Base-by-base conservation (phyloP, 2,329 filamentous ascomycete species). In the Grosmannia serpens region DNA sequence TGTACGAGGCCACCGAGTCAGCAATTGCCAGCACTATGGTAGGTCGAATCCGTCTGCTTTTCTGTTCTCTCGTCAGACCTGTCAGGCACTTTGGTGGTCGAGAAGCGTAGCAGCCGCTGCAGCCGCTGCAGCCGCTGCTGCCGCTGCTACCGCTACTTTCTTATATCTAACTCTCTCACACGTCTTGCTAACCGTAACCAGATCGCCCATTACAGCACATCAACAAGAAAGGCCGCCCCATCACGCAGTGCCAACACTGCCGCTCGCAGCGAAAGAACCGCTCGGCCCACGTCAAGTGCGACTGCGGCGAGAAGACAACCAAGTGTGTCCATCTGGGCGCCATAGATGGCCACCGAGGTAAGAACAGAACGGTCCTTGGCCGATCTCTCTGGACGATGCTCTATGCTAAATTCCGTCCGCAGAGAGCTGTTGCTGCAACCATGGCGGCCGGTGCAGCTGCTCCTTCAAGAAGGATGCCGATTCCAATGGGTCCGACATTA, bases 201-300 rank as follows among this genome's bases (percentile, higher is more conserved):
- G 94, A 96, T 73, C 89, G 92, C 65, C 89, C 89, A 64, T 82
- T 97, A 64, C 87, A 89, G 69, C 90, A 95, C 72, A 95, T 96
- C 77, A 95, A 95, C 74, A 96, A 95, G 74, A 97, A 97, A 78
- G 92, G 92, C 69, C 88, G 92, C 63, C 94, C 94, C 62, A 91
- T 97, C 66, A 96, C 94, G 67, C 94, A 99, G 85, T 99, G 94
- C 75, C 84, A 90, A 66, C 94, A 99, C 76, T 99, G 94, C 76
- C 92, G 94, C 72, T 84, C 88, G 65, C 87, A 95, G 80, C 91
- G 94, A 77, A 97, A 97, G 81, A 92, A 90, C 73, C 89, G 94
- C 67, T 87, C 91, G 60, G 89, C 92, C 64, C 94, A 97, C 74
- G 84, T 94, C 69, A 95, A 94, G 74, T 99, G 94, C 76, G 91